A percentile compares a stretch with the other conserved stretches of the same genome.
Conservation (phyloP, 2,329 filamentous ascomycete species). For the Exophiala bonariae region DNA sequence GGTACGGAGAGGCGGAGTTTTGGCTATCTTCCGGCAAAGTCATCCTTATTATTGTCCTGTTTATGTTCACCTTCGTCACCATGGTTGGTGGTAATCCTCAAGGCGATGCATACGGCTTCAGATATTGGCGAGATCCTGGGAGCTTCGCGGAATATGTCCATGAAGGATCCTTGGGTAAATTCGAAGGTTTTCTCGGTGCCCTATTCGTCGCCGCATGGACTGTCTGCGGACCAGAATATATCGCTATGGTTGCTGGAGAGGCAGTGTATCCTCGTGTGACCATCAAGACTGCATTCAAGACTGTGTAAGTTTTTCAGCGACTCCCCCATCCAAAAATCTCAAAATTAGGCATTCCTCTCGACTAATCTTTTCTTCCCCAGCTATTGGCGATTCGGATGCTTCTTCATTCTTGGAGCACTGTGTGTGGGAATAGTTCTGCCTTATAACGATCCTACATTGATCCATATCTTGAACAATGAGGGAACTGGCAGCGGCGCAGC, state of each 20-base stretch:
- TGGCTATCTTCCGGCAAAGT: conserved; percentile 67
- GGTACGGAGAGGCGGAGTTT: conserved; percentile 73
- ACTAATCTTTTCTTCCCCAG: conserved; percentile 74
- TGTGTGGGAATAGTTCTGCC: conserved; percentile 69
- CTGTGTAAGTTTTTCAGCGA: conserved; percentile 57
- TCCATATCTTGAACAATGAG: conserved; percentile 48
- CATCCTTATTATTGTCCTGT: conserved; percentile 65
- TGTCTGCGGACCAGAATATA: conserved; percentile 60
- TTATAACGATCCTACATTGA: conserved; percentile 62
- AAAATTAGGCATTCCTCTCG: conserved; percentile 59
- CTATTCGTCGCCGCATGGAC: conserved; percentile 68
- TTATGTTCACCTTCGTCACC: conserved; percentile 73
- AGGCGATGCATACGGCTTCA: conserved; percentile 68
- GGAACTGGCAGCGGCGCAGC: conserved; percentile 49
- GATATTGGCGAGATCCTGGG: conserved; percentile 62
- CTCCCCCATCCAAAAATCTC: too few relatives aligned
- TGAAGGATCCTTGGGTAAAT: conserved; percentile 64
- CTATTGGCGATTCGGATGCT: conserved; percentile 70
- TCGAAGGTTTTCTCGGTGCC: conserved; percentile 61
- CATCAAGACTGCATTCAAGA: conserved; percentile 68
- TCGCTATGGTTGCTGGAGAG: conserved; percentile 65
- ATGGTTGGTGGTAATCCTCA: conserved; percentile 78
- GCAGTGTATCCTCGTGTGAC: conserved; percentile 60
- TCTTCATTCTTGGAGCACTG: conserved; percentile 71
- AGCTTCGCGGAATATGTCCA: conserved; percentile 66